phyloP scores from a whole-genome alignment of 225 moss, liverwort and hornwort genomes.

The Straminergon stramineum region DNA sequence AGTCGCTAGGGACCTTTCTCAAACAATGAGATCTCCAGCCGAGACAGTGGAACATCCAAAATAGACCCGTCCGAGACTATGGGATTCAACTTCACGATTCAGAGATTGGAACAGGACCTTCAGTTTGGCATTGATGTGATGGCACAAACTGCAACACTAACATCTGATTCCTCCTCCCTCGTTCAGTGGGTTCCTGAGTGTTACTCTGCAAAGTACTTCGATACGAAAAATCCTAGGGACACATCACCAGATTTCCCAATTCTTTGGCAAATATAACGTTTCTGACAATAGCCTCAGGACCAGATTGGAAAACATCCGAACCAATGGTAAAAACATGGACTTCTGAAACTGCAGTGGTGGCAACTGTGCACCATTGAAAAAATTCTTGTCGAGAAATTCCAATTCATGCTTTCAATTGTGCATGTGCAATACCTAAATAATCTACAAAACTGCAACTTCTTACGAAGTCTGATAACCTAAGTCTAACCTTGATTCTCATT shows the following conservation, averaged over 20 bases:
- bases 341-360: not conserved
- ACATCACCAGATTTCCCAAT: not conserved
- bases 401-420: not conserved
- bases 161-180: not conserved
- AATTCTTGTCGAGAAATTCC: not conserved
- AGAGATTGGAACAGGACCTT: not conserved
- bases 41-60: not conserved
- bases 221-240: not conserved
- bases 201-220: not conserved
- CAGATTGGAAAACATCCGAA: not conserved
- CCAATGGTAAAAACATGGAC: not conserved
- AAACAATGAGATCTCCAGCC: not conserved
- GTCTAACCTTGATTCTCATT: not conserved
- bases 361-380: not conserved
- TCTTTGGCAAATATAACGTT: not conserved
- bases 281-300: not conserved
- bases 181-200: not conserved
- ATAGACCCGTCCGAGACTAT: not conserved
- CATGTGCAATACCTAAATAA: not conserved
- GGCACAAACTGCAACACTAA: not conserved
- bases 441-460: constrained; percentile 39
- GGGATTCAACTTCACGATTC: not conserved
- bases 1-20: not conserved
- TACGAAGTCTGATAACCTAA: constrained; percentile 2
- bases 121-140: not conserved